Evolutionary conservation across 164 flowering plant genomes (phyloP), one percentile per base, ranked within the genome.

Genomic region (Tinospora cordifolia): DNA sequence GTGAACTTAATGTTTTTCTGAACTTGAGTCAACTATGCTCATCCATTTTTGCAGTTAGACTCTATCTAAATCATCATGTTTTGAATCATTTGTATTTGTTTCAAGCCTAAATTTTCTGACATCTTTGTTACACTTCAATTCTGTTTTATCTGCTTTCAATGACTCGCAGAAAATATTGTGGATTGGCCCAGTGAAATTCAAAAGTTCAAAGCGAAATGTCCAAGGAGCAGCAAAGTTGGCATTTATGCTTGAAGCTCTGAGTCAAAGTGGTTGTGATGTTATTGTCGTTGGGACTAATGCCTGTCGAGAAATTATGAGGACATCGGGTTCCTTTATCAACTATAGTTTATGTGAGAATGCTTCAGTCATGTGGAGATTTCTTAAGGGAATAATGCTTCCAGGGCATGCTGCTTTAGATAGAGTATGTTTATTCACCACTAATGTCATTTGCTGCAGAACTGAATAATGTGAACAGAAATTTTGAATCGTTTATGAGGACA

Each of bases 361-460:
- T 74, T 84, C 93, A 36, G 89, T 84, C 75, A 79, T 84, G 14
- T 93, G 95, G 98, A 88, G 83, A 49, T 82, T 83, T 85, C 87
- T 93, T 39, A 87, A 84, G 79, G 88, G 89, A 78, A 79, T 87
- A 77, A 82, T 75, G 47, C 93, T 93, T 78, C 98, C 90, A 40
- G 95, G 88, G 36, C 76, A 87, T 34, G 69, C 85, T 75, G 90
- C 97, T 71, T 80, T 93, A 63, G 98, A 93, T 69, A 86, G 87
- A 72, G 98, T 90, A 88, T 39, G 84, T 70, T 68, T 65, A 17
- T 60, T 9, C 62, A 44, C 71, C 76, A 54, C 57, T 49, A 10
- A 62, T 38, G 27, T 70, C 47, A 47, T n/a, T 62, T 67, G 70
- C 59, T 59, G 58, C 49, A 11, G 41, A 34, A 44, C 44, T 38